Evolutionary conservation across 202 grass and related monocot genomes (phyloP), one percentile per base, ranked within the genome.

Genomic region (Musa balbisiana): DNA sequence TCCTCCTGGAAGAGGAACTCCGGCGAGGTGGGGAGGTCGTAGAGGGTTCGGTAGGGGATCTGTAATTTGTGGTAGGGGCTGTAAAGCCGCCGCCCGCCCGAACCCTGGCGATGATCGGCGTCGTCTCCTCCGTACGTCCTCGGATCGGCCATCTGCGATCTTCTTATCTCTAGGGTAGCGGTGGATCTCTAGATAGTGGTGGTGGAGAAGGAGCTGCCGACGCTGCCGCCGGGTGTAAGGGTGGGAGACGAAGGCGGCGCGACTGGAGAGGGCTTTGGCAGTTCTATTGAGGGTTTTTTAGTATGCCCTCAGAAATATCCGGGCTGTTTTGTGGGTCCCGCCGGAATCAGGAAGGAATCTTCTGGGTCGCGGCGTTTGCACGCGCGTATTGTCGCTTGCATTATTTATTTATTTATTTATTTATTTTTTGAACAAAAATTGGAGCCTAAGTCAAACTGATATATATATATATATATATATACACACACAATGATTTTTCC

Each of bases 1-100:
- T 96, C 90, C 82, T 96, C 92, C 78, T 92, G 77, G 87, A 96
- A 96, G 67, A 96, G 92, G 74, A 90, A 96, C 82, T 96, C 92
- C 43, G 90, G 92, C 64, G 92, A 88, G 82, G 92, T 96, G 55
- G 92, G 92, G 11, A 96, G 85, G 73, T 92, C 92, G 82, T 92
- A 92, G 51, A 96, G 85, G 22, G 79, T 74, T 73, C 75, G 83
- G 89, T 90, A 90, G 8, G 88, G 85, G 70, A 87, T 75, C 64
- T 81, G 80, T 56, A 89, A 79, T 65, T 89, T 84, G 72, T 89
- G 86, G 73, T 89, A 92, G 4, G 90, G 90, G 71, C 83, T 82
- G 83, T 92, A 96, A n/a, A 83, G 74, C 12, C 93, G 85, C 43
- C 67, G 67, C 16, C 87, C 83, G 13, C 69, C 77, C 1, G 85